phyloP scores from a whole-genome alignment of 75 land plant species.

The Chamaecyparis obtusa region DNA sequence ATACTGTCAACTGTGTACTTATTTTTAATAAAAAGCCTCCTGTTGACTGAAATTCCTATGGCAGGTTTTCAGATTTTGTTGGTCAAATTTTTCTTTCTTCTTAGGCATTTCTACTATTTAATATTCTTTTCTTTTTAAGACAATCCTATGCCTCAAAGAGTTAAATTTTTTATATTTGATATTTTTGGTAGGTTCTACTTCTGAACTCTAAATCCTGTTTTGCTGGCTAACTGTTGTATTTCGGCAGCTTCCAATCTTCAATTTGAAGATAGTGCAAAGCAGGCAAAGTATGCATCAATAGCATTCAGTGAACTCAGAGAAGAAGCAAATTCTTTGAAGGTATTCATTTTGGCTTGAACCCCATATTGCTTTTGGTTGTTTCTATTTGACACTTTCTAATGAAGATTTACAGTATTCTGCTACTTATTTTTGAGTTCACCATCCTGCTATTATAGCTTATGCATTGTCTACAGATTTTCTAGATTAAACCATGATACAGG shows the following conservation, averaged over 20 bases:
- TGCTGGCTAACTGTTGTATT: conserved; percentile 3
- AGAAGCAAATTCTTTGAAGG: conserved; percentile 65
- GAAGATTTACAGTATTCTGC: not conserved
- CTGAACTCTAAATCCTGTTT: not conserved
- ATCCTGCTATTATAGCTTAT: not conserved
- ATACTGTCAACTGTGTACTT: not conserved
- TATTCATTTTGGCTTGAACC: conserved; percentile 10
- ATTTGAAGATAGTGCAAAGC: conserved; percentile 80
- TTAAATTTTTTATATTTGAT: not conserved
- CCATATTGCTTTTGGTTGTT: not conserved
- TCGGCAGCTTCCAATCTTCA: conserved; percentile 64
- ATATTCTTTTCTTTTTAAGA: not conserved
- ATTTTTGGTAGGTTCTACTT: not conserved
- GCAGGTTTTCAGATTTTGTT: not conserved
- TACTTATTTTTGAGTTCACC: not conserved
- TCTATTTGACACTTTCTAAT: not conserved
- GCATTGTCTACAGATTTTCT: not conserved
- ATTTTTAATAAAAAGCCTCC: not conserved
- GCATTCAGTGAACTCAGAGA: conserved; percentile 60
- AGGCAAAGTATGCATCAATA: conserved; percentile 60
- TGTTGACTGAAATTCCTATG: not conserved
- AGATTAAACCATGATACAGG: not conserved
- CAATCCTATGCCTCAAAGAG: not conserved
- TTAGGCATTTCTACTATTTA: not conserved
- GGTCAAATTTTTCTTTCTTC: not conserved